phyloP scores from a whole-genome alignment of 257 asterid genomes.

The Solanum piurae region DNA sequence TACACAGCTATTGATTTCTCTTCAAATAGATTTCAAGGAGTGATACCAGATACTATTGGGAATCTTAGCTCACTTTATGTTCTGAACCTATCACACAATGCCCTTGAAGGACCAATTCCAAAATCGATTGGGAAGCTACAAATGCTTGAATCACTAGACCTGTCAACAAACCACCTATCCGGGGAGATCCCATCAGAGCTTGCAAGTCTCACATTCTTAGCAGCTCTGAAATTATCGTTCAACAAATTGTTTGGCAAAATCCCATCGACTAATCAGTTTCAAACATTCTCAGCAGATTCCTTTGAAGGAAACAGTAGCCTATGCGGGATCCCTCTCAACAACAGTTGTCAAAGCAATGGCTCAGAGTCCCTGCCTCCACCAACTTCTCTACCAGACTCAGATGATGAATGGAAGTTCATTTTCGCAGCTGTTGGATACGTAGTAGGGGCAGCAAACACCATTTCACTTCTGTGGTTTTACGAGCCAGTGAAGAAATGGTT shows the following conservation, averaged over 20 bases:
- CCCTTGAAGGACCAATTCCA: constrained; percentile 26
- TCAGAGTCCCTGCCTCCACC: neutral
- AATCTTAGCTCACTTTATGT: constrained; percentile 15
- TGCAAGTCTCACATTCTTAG: neutral
- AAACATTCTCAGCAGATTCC: constrained; percentile 26
- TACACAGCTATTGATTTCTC: constrained; percentile 20
- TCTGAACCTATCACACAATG: constrained; percentile 31
- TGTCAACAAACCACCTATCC: constrained; percentile 21
- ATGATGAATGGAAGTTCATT: constrained; percentile 10
- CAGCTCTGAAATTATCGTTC: constrained; percentile 34
- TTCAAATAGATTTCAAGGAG: constrained; percentile 5
- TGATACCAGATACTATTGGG: constrained; percentile 22
- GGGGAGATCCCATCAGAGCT: constrained; percentile 39
- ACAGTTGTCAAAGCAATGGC: neutral
- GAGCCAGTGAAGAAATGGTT: constrained; percentile 30
- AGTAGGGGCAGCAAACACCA: constrained; percentile 39
- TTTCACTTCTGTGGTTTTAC: constrained; percentile 44
- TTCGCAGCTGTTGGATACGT: constrained; percentile 42
- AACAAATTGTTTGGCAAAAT: constrained; percentile 33
- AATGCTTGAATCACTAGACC: constrained; percentile 27
- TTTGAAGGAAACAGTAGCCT: constrained; percentile 36
- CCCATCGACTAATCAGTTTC: constrained; percentile 29
- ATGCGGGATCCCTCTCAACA: constrained; percentile 33
- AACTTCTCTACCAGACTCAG: neutral
- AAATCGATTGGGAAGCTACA: constrained; percentile 7